A percentile compares a stretch with the other conserved stretches of the same genome.
Evolutionary conservation across 768 basidiomycete genomes (phyloP).

Genomic region (Termitomyces sp.): DNA sequence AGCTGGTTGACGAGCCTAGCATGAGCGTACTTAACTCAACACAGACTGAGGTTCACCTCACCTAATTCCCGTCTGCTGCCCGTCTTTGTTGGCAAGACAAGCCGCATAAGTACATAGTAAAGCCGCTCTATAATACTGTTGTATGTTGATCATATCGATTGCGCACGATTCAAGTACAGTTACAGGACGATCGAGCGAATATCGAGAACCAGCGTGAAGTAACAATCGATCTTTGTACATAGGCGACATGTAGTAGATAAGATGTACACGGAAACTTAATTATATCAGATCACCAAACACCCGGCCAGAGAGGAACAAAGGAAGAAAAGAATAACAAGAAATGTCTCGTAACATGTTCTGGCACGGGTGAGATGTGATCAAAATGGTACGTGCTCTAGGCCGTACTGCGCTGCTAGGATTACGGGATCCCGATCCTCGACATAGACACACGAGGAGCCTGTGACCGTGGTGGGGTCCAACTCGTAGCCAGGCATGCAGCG

Average conservation of each 20-base stretch:
- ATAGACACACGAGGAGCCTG: slow-evolving; percentile 27
- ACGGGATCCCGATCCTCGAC: slow-evolving; percentile 23
- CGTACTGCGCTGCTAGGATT: slow-evolving; percentile 28
- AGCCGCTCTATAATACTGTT: not conserved
- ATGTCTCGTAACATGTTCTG: not conserved
- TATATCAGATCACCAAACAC: not conserved
- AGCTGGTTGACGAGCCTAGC: too few species aligned
- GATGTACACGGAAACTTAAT: not conserved
- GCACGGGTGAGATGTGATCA: not conserved
- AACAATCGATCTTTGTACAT: not conserved
- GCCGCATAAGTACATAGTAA: not conserved
- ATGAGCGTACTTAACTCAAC: too few species aligned
- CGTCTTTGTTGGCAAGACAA: too few species aligned
- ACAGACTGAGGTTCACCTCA: too few species aligned
- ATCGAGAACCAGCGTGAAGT: not conserved
- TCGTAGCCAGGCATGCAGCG: slow-evolving; percentile 46
- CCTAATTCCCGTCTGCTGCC: too few species aligned
- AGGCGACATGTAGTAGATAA: not conserved
- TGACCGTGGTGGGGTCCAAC: slow-evolving; percentile 8
- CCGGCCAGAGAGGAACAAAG: not conserved
- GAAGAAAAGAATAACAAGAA: not conserved
- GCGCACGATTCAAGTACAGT: not conserved
- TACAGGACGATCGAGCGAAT: not conserved
- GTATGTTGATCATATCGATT: not conserved
- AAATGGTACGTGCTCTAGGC: slow-evolving; percentile 22